Conservation (phyloP, 805 yeast genomes). For the Spathaspora gorwiae region DNA sequence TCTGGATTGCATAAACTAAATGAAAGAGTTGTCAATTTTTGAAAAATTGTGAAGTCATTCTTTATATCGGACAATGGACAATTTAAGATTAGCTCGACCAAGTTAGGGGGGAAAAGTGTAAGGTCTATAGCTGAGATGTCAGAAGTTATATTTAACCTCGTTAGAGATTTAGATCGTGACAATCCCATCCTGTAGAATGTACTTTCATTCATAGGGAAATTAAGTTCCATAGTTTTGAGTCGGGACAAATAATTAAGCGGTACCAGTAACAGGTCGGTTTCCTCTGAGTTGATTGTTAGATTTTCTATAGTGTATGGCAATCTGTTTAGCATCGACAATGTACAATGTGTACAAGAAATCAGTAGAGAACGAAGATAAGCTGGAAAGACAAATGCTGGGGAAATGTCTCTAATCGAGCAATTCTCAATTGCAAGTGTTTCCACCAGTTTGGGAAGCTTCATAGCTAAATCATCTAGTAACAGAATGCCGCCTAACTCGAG, state of each 20-base stretch:
- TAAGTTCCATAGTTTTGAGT: neutral
- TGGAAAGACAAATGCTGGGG: neutral
- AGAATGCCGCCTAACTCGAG: neutral
- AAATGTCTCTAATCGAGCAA: neutral
- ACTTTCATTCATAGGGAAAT: neutral
- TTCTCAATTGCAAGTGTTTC: neutral
- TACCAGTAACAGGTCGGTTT: neutral
- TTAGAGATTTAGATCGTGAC: neutral
- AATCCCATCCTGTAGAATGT: neutral
- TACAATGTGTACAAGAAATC: neutral
- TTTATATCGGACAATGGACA: neutral
- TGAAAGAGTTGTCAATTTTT: neutral
- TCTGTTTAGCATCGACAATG: neutral
- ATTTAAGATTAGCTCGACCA: neutral
- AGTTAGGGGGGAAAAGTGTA: neutral
- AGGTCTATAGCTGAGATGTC: neutral
- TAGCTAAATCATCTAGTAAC: neutral
- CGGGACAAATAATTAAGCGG: neutral
- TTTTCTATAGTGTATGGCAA: neutral
- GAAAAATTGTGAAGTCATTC: neutral
- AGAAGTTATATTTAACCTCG: neutral
- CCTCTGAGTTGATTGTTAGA: neutral
- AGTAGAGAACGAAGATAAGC: neutral
- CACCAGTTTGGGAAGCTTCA: neutral
- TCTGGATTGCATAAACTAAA: neutral